phyloP scores from a whole-genome alignment of 768 basidiomycete genomes.

The Boletellus emodensis region DNA sequence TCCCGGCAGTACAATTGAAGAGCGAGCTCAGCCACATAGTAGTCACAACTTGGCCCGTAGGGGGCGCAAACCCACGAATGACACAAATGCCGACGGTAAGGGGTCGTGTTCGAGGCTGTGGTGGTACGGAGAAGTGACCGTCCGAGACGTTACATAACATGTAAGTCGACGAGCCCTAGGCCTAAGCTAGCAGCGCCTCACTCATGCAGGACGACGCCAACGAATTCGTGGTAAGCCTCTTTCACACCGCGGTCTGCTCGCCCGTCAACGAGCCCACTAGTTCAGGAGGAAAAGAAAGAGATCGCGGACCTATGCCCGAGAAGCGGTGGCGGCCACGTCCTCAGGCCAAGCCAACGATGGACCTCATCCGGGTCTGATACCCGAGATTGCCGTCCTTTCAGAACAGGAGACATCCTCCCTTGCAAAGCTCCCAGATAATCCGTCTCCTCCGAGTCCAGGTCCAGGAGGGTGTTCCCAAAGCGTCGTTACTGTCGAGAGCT shows the following conservation, averaged over 20 bases:
- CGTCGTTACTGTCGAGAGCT: conserved; percentile 25
- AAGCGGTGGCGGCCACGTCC: background rate
- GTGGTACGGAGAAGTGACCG: too few relatives aligned
- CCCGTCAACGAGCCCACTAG: conserved; percentile 6
- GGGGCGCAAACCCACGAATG: too few relatives aligned
- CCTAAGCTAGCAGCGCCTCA: background rate
- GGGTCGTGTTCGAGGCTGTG: too few relatives aligned
- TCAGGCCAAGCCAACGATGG: background rate
- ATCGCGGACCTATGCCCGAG: conserved; percentile 1
- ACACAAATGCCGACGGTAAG: too few relatives aligned
- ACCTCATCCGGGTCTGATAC: conserved; percentile 7
- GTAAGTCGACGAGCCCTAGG: too few relatives aligned
- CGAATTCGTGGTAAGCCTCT: conserved; percentile 24
- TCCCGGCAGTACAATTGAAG: too few relatives aligned
- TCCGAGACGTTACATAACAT: too few relatives aligned
- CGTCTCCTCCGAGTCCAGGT: background rate
- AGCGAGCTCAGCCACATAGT: too few relatives aligned
- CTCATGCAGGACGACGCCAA: conserved; percentile 9
- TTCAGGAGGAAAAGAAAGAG: conserved; percentile 28
- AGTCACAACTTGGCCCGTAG: too few relatives aligned
- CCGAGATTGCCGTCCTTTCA: conserved; percentile 16
- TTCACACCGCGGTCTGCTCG: background rate
- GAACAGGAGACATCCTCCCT: conserved; percentile 6
- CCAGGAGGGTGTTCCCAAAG: background rate
- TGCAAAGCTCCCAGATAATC: background rate